These are phyloP conservation scores for Anthracocystis walkeri DNA, from an alignment of 1,284 basidiomycete genomes.

Conservation along the genomic window DNA sequence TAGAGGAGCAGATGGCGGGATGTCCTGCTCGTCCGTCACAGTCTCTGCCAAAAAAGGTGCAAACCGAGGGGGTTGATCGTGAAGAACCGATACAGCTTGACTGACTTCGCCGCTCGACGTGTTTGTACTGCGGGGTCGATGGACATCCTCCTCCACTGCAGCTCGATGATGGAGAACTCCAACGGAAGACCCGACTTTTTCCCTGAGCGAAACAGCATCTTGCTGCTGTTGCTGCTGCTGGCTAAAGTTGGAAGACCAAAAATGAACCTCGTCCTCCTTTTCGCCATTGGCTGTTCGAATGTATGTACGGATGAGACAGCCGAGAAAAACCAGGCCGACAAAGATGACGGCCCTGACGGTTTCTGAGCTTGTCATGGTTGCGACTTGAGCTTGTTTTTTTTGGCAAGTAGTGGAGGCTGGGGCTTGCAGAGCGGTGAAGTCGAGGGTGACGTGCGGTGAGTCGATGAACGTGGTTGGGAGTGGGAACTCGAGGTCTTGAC, in stretches of 20 bases:
- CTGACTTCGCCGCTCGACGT: conserved; percentile 47
- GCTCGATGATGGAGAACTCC: not conserved
- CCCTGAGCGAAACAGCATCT: not conserved
- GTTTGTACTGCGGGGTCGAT: conserved; percentile 26
- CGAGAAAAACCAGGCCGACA: conserved; percentile 33
- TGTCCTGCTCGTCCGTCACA: conserved; percentile 1
- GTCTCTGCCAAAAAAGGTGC: conserved; percentile 28
- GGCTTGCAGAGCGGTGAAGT: not conserved
- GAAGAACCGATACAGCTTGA: conserved; percentile 37
- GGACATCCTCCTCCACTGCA: not conserved
- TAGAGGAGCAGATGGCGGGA: not conserved
- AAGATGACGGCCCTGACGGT: conserved; percentile 38
- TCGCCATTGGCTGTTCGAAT: conserved; percentile 49
- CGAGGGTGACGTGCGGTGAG: not conserved
- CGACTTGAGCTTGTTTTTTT: conserved; percentile 4
- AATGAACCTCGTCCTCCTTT: conserved; percentile 43
- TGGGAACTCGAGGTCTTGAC: not conserved
- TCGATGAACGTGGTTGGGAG: not conserved
- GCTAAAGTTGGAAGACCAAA: conserved; percentile 42
- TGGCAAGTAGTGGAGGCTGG: too few species aligned
- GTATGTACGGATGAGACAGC: conserved; percentile 50
- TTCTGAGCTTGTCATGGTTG: conserved; percentile 41
- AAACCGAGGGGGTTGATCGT: conserved; percentile 40
- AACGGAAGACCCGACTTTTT: not conserved
- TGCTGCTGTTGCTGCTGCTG: conserved; percentile 9